phyloP scores from a whole-genome alignment of 257 asterid genomes.

The Anisodus tanguticus region DNA sequence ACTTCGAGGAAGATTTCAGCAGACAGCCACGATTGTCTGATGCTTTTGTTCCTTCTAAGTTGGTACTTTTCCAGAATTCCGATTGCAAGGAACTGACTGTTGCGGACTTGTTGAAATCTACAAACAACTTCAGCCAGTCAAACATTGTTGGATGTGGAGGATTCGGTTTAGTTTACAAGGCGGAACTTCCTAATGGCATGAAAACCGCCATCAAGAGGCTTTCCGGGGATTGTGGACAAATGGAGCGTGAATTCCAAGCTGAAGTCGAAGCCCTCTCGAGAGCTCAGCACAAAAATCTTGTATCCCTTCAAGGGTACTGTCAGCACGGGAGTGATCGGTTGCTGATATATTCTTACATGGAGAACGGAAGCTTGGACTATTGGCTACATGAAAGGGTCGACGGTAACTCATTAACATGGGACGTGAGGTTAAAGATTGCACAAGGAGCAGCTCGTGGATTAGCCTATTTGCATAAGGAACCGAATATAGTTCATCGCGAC shows the following conservation, averaged over 20 bases:
- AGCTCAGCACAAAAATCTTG: slow-evolving; percentile 92
- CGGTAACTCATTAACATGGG: slow-evolving; percentile 60
- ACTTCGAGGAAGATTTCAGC: slow-evolving; percentile 56
- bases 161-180: slow-evolving; percentile 86
- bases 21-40: slow-evolving; percentile 53
- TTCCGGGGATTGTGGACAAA: slow-evolving; percentile 90
- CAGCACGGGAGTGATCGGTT: slow-evolving; percentile 69
- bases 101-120: slow-evolving; percentile 64
- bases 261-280: slow-evolving; percentile 92
- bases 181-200: slow-evolving; percentile 69
- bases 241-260: slow-evolving; percentile 98
- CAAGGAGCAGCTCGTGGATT: slow-evolving; percentile 81
- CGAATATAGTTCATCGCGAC: slow-evolving; percentile 86
- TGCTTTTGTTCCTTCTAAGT: slow-evolving; percentile 67
- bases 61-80: slow-evolving; percentile 76
- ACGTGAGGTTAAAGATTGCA: slow-evolving; percentile 64
- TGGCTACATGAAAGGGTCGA: slow-evolving; percentile 90
- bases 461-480: slow-evolving; percentile 84
- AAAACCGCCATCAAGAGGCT: slow-evolving; percentile 93
- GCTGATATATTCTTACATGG: slow-evolving; percentile 89
- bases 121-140: slow-evolving; percentile 86
- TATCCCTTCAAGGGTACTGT: slow-evolving; percentile 93
- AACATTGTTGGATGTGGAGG: slow-evolving; percentile 98
- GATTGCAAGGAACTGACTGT: slow-evolving; percentile 78
- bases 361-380: slow-evolving; percentile 94